A percentile compares a stretch with the other conserved stretches of the same genome.
phyloP scores from a whole-genome alignment of 2,329 filamentous ascomycete species.

The Emmonsiellopsis sp. region DNA sequence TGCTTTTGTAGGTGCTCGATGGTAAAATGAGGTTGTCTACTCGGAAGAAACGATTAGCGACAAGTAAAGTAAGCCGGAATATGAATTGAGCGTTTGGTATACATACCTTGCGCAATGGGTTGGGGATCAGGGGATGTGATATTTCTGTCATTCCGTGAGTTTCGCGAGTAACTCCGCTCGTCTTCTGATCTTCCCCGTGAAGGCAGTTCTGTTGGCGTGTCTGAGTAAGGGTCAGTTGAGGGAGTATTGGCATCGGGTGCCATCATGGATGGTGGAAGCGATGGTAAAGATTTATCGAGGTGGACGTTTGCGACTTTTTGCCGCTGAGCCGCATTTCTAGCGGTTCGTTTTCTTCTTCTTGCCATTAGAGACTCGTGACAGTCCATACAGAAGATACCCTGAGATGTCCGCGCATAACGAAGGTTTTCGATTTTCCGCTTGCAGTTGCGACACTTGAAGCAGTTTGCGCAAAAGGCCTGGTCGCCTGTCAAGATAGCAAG shows the following conservation, averaged over 20 bases:
- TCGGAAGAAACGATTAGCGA: constrained; percentile 12
- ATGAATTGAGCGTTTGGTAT: background rate
- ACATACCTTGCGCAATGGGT: constrained; percentile 22
- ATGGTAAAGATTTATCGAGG: constrained; percentile 86
- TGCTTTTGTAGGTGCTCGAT: constrained; percentile 67
- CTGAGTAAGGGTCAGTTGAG: constrained; percentile 53
- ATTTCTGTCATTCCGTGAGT: constrained; percentile 18
- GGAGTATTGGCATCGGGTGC: constrained; percentile 46
- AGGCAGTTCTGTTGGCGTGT: constrained; percentile 44
- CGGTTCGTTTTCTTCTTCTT: constrained; percentile 67
- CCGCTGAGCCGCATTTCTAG: constrained; percentile 19
- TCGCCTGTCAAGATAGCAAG: constrained; percentile 94
- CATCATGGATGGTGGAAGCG: constrained; percentile 68
- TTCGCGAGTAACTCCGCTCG: constrained; percentile 14
- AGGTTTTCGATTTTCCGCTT: constrained; percentile 98
- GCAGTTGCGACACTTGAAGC: constrained; percentile 95
- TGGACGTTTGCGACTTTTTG: constrained; percentile 42
- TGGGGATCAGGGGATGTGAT: constrained; percentile 19
- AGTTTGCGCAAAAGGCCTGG: constrained; percentile 94
- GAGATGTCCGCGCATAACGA: constrained; percentile 91
- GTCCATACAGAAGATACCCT: constrained; percentile 98
- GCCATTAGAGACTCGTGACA: constrained; percentile 95
- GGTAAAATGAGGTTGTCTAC: constrained; percentile 59
- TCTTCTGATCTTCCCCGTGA: constrained; percentile 15
- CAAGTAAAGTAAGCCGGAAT: background rate